These are phyloP conservation scores for Botryosphaeria agaves DNA, from an alignment of 2,329 filamentous ascomycete species.

Conservation along the genomic window DNA sequence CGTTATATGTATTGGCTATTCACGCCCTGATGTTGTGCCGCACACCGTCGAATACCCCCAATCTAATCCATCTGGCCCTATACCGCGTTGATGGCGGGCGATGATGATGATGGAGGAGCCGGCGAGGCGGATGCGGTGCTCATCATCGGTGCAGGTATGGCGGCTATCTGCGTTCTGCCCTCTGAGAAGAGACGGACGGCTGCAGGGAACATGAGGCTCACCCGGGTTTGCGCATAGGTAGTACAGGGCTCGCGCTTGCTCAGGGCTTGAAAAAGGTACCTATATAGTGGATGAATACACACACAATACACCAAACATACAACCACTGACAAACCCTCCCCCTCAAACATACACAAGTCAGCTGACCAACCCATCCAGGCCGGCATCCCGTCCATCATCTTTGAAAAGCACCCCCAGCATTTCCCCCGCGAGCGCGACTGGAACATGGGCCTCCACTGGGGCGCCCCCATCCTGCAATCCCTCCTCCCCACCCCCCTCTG, in stretches of 20 bases:
- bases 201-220: not conserved
- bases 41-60: too few relatives aligned
- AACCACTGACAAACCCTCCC: too few relatives aligned
- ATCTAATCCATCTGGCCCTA: too few relatives aligned
- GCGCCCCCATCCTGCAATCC: constrained; percentile 31
- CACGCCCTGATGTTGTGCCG: too few relatives aligned
- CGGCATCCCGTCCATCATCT: constrained; percentile 30
- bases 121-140: not conserved
- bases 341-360: constrained; percentile 2
- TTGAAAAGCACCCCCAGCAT: constrained; percentile 34
- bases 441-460: constrained; percentile 49
- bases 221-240: constrained; percentile 1
- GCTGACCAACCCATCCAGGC: constrained; percentile 19
- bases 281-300: too few relatives aligned
- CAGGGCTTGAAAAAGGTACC: constrained; percentile 3
- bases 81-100: too few relatives aligned
- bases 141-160: not conserved
- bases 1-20: too few relatives aligned
- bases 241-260: constrained; percentile 3
- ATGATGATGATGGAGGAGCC: too few relatives aligned
- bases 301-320: too few relatives aligned
- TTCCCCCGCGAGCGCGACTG: constrained; percentile 38
- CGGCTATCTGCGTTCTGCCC: not conserved
- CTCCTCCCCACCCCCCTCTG: constrained; percentile 33
- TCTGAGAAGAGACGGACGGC: not conserved